Evolutionary conservation across 2,329 filamentous ascomycete species (phyloP).

Genomic region (Colletotrichum simmondsii): DNA sequence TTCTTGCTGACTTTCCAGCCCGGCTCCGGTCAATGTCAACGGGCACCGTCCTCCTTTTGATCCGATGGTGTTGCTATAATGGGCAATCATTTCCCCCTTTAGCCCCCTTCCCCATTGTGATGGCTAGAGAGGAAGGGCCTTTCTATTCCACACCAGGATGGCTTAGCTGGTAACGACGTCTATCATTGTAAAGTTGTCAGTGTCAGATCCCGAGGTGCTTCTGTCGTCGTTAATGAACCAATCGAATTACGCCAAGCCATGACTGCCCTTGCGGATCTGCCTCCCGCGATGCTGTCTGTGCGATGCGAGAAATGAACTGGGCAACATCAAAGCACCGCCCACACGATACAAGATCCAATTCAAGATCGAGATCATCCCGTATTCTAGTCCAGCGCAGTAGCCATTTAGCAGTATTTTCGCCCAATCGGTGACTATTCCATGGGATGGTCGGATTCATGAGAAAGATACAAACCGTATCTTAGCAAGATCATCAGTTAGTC

Average conservation of each 20-base stretch:
- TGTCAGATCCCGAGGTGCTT: not conserved
- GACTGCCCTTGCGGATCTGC: slow-evolving; percentile 5
- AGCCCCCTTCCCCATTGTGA: not conserved
- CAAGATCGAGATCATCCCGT: slow-evolving; percentile 15
- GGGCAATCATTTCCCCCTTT: not conserved
- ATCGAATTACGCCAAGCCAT: not conserved
- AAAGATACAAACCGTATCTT: not conserved
- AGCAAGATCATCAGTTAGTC: not conserved
- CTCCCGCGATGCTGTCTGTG: slow-evolving; percentile 17
- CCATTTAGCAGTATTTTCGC: not conserved
- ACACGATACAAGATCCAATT: not conserved
- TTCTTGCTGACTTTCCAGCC: not conserved
- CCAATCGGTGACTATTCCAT: not conserved
- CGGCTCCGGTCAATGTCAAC: slow-evolving; percentile 2
- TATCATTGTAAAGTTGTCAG: not conserved
- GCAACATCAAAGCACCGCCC: slow-evolving; percentile 13
- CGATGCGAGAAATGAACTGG: not conserved
- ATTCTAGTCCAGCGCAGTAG: not conserved
- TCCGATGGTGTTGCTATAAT: not conserved
- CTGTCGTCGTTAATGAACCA: not conserved
- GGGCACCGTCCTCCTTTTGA: not conserved
- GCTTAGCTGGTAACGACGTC: not conserved
- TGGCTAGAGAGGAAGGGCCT: not conserved
- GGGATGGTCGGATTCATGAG: not conserved
- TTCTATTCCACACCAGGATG: not conserved